Percentiles rank a stretch among this genome's conserved stretches.
phyloP scores from a whole-genome alignment of 371 early-diverging fungal species.

The Mortierella sp. region DNA sequence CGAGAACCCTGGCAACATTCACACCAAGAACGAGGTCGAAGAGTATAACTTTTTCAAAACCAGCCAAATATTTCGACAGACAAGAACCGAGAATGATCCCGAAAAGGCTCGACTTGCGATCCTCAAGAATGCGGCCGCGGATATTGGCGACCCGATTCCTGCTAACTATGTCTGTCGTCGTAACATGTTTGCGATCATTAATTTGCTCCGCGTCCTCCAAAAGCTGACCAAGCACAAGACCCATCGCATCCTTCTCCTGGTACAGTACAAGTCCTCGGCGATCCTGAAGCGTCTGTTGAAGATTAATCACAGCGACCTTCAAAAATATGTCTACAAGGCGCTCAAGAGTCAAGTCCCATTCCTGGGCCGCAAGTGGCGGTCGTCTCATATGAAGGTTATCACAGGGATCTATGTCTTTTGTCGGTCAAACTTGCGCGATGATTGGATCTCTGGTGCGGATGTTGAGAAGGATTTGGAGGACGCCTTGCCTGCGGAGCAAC shows the following conservation, averaged over 20 bases:
- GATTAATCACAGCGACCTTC: conserved; percentile 76
- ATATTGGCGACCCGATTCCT: conserved; percentile 51
- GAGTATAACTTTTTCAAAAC: conserved; percentile 63
- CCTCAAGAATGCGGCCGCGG: conserved; percentile 26
- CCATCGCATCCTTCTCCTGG: conserved; percentile 81
- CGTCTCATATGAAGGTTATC: conserved; percentile 86
- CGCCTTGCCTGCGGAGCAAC: conserved; percentile 79
- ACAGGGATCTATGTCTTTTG: conserved; percentile 84
- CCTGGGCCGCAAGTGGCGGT: conserved; percentile 88
- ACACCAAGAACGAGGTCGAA: conserved; percentile 72
- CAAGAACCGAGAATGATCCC: conserved; percentile 15
- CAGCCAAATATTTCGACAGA: conserved; percentile 30
- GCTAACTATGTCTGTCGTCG: conserved; percentile 60
- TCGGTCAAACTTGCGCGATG: conserved; percentile 77
- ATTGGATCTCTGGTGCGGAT: conserved; percentile 81
- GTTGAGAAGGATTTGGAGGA: conserved; percentile 80
- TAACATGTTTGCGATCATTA: conserved; percentile 85
- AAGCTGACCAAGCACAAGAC: conserved; percentile 85
- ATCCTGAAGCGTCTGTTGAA: conserved; percentile 83
- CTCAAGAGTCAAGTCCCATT: conserved; percentile 86
- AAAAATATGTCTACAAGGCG: conserved; percentile 83
- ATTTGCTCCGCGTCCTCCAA: conserved; percentile 84
- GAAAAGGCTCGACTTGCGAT: conserved; percentile 26
- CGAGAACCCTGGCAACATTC: conserved; percentile 69
- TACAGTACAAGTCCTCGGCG: conserved; percentile 89